Evolutionary conservation across 179 eudicot genomes (phyloP).

Genomic region (Spergularia azorica): DNA sequence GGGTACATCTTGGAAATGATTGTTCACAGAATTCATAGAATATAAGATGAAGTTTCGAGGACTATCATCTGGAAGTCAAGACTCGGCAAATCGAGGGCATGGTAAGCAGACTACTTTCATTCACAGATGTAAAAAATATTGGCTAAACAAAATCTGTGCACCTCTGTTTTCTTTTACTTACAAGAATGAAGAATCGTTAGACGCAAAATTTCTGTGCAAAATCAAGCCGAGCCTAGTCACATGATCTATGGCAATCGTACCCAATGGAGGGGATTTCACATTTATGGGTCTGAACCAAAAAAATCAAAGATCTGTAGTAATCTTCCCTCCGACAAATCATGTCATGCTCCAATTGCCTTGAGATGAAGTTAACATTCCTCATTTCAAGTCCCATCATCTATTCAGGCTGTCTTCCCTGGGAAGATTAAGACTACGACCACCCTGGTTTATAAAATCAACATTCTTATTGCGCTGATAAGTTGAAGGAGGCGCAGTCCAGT

Average conservation of each 20-base stretch:
- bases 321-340: neutral
- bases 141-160: conserved; percentile 24
- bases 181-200: conserved; percentile 27
- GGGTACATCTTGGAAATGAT: neutral
- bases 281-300: neutral
- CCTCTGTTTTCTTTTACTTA: conserved; percentile 26
- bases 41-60: no score
- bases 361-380: conserved; percentile 11
- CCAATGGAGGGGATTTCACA: neutral
- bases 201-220: conserved; percentile 33
- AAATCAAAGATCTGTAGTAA: neutral
- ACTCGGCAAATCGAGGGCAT: neutral
- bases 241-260: conserved; percentile 10
- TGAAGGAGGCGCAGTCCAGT: neutral
- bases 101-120: neutral
- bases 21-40: no score
- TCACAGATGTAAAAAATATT: neutral
- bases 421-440: conserved; percentile 9
- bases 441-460: conserved; percentile 13
- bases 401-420: conserved; percentile 17
- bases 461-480: conserved; percentile 11
- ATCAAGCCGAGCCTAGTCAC: conserved; percentile 11
- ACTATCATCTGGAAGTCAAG: neutral
- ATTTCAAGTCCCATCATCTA: conserved; percentile 7
- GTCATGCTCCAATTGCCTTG: neutral